phyloP scores from a whole-genome alignment of 495 filamentous ascomycete genomes.

The Daldinia loculata region DNA sequence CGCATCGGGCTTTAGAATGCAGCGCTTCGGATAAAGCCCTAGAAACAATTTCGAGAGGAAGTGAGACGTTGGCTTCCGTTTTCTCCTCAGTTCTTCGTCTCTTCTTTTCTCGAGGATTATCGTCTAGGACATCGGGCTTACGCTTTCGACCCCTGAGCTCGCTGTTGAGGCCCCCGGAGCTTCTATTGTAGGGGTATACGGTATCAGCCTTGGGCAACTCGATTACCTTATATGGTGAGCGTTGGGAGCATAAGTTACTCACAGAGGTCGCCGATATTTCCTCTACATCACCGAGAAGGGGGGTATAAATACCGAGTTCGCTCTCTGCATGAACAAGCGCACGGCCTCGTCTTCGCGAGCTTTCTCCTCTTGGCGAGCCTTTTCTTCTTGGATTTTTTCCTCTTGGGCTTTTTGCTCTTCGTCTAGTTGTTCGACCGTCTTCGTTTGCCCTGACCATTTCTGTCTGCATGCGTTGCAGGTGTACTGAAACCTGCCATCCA shows the following conservation, averaged over 20 bases:
- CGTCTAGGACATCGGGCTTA: neutral
- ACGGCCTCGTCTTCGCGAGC: neutral
- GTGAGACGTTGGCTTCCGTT: neutral
- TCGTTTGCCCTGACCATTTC: too few species aligned
- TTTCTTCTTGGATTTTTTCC: neutral
- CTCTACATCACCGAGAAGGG: neutral
- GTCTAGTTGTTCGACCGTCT: neutral
- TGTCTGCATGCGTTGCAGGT: too few species aligned
- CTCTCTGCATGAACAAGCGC: neutral
- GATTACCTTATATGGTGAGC: neutral
- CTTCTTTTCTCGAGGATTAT: neutral
- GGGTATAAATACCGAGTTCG: neutral
- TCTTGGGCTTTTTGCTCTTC: neutral
- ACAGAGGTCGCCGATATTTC: neutral
- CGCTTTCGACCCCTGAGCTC: neutral
- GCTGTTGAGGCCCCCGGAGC: neutral
- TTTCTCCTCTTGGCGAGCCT: neutral
- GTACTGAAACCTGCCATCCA: too few species aligned
- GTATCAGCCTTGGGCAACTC: neutral
- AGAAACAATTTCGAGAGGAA: conserved; percentile 30
- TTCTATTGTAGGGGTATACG: neutral
- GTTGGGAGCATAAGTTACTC: neutral
- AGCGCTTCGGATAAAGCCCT: conserved; percentile 13
- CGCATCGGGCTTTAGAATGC: conserved; percentile 20
- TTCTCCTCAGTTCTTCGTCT: neutral